Evolutionary conservation across 2,329 filamentous ascomycete genomes (phyloP).

Genomic region (Aspergillus phoenicis): DNA sequence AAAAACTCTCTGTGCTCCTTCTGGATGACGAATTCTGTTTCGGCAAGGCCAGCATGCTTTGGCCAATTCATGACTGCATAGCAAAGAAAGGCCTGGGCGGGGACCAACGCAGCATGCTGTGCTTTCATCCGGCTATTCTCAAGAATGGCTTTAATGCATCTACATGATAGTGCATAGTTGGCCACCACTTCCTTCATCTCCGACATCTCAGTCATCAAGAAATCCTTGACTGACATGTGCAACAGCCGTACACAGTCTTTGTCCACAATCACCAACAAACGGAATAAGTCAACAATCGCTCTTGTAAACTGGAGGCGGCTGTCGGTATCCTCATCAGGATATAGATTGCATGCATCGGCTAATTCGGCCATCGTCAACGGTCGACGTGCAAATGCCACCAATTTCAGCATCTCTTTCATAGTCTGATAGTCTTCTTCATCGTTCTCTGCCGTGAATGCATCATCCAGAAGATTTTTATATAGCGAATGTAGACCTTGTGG

Average conservation of each 20-base stretch:
- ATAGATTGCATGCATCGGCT: conserved; percentile 15
- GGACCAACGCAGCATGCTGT: background rate
- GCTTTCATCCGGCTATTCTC: background rate
- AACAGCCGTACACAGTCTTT: conserved; percentile 15
- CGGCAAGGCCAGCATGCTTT: conserved; percentile 13
- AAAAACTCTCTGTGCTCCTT: conserved; percentile 10
- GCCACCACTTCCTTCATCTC: background rate
- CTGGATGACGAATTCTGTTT: conserved; percentile 15
- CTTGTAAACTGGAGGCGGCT: conserved; percentile 11
- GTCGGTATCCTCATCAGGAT: conserved; percentile 10
- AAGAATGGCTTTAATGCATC: conserved; percentile 16
- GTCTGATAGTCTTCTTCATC: conserved; percentile 1
- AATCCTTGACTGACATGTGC: conserved; percentile 21
- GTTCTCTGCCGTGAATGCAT: background rate
- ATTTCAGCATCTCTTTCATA: conserved; percentile 9
- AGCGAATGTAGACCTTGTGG: background rate
- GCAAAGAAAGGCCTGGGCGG: conserved; percentile 11
- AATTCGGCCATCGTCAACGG: conserved; percentile 16
- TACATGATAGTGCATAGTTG: conserved; percentile 13
- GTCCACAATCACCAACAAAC: conserved; percentile 18
- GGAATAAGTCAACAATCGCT: conserved; percentile 18
- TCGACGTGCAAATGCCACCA: conserved; percentile 15
- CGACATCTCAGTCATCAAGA: conserved; percentile 15
- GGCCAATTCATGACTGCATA: conserved; percentile 20
- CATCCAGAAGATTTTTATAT: conserved; percentile 1